Base-by-base conservation (phyloP, 1,139 yeast genomes). In the Magnusiomyces suaveolens region DNA sequence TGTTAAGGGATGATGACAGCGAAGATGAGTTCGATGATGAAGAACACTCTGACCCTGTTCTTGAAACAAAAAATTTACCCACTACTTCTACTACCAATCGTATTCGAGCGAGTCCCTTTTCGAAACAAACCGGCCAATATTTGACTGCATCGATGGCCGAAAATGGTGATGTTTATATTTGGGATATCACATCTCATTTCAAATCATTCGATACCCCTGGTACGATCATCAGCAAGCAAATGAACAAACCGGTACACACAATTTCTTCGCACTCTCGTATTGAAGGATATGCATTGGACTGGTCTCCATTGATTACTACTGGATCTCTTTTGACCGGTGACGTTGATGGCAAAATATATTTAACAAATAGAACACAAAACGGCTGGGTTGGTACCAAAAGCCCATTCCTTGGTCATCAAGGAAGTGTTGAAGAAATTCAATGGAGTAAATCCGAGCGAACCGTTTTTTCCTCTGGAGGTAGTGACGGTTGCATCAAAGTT, bases 201-300 rank as follows among this genome's bases (percentile, higher is more conserved):
- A 84, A 83, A 64, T 88, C 96, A 6, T 86, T 92, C 63, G 94
- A 87, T 65, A 79, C 84, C 3, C 96, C 97, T 14, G 97, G 97
- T 3, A 84, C 77, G 63, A 76, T 80, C 65, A 80, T 90, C 60
- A 88, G 95, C 51, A 89, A 89, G 69, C 71, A 77, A 32, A 78
- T 84, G 60, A 88, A 86, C 67, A 80, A 84, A 67, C 96, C 98
- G 20, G 67, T 82, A 20, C 92, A 90, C 70, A 88, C 96, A n/a
- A 76, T 94, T 58, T 79, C 81, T 64, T 78, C 75, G 60, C 99
- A 92, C 67, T 96, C 97, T n/a, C 84, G 84, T 63, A 95, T 87
- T 21, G 99, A 92, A 74, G 98, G 99, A 32, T 92, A 89, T 66
- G 99, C 96, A 23, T 71, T 94, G 53, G 98, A 90, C 70, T 92